Base-by-base conservation (phyloP, 1,284 basidiomycete genomes). In the Macrocystidia cucumis region DNA sequence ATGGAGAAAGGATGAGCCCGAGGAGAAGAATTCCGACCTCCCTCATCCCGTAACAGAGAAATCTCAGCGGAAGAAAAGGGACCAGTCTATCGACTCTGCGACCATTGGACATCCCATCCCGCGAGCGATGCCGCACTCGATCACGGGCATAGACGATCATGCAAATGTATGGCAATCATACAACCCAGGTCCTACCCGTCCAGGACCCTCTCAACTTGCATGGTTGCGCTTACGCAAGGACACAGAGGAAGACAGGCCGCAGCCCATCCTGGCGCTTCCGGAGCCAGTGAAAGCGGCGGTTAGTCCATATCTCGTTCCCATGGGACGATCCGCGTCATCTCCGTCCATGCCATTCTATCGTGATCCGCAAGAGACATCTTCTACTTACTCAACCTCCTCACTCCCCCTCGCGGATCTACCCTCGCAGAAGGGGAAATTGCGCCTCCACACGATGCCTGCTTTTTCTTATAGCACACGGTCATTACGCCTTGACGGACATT, bases 81-180 rank as follows among this genome's bases (percentile, higher is more conserved):
- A 44, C 22, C 13, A 46, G 17, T 41, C 45, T 28, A 42, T 48
- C 19, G 43, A 46, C 29, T 40, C 46, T 9, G 44, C 48, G 9
- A 44, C 44, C 25, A 62, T 62, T 34, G 58, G 62, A 38, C 35
- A 51, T 21, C 61, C 62, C 16, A 58, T 62, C 29, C 55, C 49
- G 9, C 50, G 47, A 11, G 48, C 50, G 1, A 44, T 50, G 0
- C 49, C 58, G 8, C 50, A 49, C 31, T 55, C 57, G 3, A 41
- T 60, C 9, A 59, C 58, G 5, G 59, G 57, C 3, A 52, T 57
- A 26, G 47, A 54, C 18, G 43, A 41, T 29, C 9, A 38, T 26
- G 35, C 33, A 13, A 32, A 37, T n/a, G 35, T 35, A 14, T 43
- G 43, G 45, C 35, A 47, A 16, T 38, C 44, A 13, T 27, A 41